These are phyloP conservation scores for Pleurotus platypus DNA, from an alignment of 768 basidiomycete species.

Conservation along the genomic window DNA sequence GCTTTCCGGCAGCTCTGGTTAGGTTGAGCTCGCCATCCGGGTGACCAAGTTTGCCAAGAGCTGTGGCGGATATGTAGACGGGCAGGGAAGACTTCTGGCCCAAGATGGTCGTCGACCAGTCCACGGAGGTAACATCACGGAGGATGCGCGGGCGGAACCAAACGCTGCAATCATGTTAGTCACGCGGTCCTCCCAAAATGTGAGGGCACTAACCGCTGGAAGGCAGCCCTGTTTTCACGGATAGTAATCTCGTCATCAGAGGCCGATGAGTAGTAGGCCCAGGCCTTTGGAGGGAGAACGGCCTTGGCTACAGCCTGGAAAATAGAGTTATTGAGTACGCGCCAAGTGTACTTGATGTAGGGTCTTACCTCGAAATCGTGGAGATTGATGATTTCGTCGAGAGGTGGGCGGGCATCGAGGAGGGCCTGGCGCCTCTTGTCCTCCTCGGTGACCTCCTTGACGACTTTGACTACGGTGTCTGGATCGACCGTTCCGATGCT, in stretches of 20 bases:
- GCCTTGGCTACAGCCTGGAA: constrained; percentile 76
- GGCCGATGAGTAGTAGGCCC: constrained; percentile 97
- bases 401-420: constrained; percentile 61
- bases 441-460: constrained; percentile 61
- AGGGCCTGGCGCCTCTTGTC: constrained; percentile 69
- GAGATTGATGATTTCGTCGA: constrained; percentile 80
- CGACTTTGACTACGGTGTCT: constrained; percentile 58
- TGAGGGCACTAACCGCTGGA: constrained; percentile 59
- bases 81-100: constrained; percentile 76
- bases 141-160: constrained; percentile 92
- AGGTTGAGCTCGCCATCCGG: constrained; percentile 92
- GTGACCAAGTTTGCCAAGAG: constrained; percentile 91
- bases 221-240: constrained; percentile 88
- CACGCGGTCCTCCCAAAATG: neutral
- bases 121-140: constrained; percentile 80
- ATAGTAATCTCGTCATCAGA: constrained; percentile 93
- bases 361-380: constrained; percentile 86
- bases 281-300: constrained; percentile 83
- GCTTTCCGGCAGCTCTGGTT: constrained; percentile 83
- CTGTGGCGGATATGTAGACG: constrained; percentile 83
- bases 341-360: neutral
- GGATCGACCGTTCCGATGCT: constrained; percentile 74
- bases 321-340: neutral
- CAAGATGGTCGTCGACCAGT: constrained; percentile 81
- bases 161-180: constrained; percentile 34